Percentiles rank a stretch among this genome's conserved stretches.
Evolutionary conservation across 352 stramenopile species (phyloP).

Genomic region (Phytophthora boehmeriae): DNA sequence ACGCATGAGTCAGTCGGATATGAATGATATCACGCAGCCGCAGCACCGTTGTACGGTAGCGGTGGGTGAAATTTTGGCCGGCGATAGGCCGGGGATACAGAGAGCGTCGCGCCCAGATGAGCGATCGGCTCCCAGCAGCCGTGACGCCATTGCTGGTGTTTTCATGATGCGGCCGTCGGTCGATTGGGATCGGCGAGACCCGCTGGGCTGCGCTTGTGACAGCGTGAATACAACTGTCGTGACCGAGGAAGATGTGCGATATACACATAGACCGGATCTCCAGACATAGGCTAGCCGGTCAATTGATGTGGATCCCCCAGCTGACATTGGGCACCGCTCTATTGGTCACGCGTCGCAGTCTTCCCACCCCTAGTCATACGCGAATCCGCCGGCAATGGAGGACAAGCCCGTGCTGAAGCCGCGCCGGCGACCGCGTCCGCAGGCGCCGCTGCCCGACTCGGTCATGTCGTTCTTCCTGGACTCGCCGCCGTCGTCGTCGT

Average conservation of each 20-base stretch:
- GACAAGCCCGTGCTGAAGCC: background rate
- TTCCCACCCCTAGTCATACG: constrained; percentile 7
- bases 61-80: too few species aligned
- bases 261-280: background rate
- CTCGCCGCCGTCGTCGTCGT: constrained; percentile 24
- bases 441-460: constrained; percentile 11
- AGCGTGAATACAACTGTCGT: constrained; percentile 19
- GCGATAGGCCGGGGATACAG: too few species aligned
- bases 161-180: background rate
- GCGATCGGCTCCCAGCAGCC: background rate
- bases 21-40: too few species aligned
- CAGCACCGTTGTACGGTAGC: too few species aligned
- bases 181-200: background rate
- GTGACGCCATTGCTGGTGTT: background rate
- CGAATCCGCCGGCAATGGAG: constrained; percentile 23
- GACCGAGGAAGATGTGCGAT: constrained; percentile 10
- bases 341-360: background rate
- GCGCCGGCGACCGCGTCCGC: constrained; percentile 12
- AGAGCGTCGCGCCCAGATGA: too few species aligned
- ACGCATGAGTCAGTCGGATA: too few species aligned
- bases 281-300: background rate
- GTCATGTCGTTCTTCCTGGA: constrained; percentile 41
- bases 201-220: constrained; percentile 8
- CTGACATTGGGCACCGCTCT: background rate
- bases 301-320: background rate